Evolutionary conservation across 768 basidiomycete species (phyloP), one percentile per base, ranked within the genome.

Genomic region (Boletus reticuloceps): DNA sequence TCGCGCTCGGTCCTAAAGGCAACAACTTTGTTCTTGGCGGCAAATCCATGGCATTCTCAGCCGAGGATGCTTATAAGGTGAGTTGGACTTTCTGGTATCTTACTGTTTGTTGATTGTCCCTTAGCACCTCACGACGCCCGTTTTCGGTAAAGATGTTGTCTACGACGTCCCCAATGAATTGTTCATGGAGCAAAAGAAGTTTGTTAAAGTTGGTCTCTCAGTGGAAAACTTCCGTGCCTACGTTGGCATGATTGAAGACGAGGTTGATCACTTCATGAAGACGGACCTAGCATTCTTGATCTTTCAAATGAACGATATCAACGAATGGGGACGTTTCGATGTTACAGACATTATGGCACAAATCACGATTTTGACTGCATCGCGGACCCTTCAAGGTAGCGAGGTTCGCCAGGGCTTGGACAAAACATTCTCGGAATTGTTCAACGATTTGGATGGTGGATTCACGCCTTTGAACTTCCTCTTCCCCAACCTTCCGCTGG

Each of bases 161-260:
- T 99, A 98, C 69, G 97, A 98, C 64, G 86, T 91, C 48, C 96
- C 97, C 32, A 98, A 98, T 71, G 91, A 95, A 45, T 75, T 90
- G 43, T 86, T 99, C 72, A 98, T 99, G 95, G 94, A 99, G 65
- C 97, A 99, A 72, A 99, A 99, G 80, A 90, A 89, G 69, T 98
- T 98, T 67, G 88, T 98, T 72, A 99, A 99, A 76, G 86, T 94
- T 58, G 95, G 97, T 22, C 83, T 99, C 20, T 91, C 94, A 12
- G 85, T 83, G 13, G 95, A 98, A 27, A 95, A 95, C 72, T 85
- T 99, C 71, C 83, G 87, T 41, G 79, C 85, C 31, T 98, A 99
- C 49, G 79, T 85, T 19, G 83, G 84, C 47, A 86, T 91, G 82
- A 86, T 92, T 53, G 84, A 85, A 55, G 79, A 90, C 39, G 88